These are phyloP conservation scores for Gastrodia elata DNA, from an alignment of 106 monocot species.

Conservation along the genomic window DNA sequence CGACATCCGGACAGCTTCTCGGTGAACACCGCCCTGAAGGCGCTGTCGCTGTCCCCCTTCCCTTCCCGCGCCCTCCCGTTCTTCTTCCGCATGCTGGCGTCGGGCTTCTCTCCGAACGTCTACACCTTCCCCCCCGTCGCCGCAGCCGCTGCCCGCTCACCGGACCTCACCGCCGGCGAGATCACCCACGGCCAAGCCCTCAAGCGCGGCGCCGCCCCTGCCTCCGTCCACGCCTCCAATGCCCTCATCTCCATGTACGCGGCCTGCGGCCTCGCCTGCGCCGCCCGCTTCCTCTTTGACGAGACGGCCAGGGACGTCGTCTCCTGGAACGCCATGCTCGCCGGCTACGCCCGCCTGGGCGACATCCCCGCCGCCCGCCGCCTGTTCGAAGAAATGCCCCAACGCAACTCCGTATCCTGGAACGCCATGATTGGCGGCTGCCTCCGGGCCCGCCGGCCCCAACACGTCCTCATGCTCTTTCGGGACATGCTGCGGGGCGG, in stretches of 20 bases:
- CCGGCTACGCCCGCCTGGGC: slow-evolving; percentile 13
- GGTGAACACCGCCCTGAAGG: slow-evolving; percentile 13
- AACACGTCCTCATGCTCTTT: slow-evolving; percentile 17
- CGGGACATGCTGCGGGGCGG: slow-evolving; percentile 17
- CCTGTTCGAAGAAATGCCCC: slow-evolving; percentile 27
- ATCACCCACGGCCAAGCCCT: slow-evolving; percentile 19
- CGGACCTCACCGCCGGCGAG: slow-evolving; percentile 7
- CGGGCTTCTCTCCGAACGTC: slow-evolving; percentile 19
- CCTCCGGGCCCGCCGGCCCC: slow-evolving; percentile 8
- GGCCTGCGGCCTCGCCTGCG: slow-evolving; percentile 7
- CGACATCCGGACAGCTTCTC: slow-evolving; percentile 18
- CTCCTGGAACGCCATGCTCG: slow-evolving; percentile 30
- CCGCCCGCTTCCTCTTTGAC: slow-evolving; percentile 26
- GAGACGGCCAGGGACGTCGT: slow-evolving; percentile 22
- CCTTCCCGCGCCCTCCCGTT: slow-evolving; percentile 10
- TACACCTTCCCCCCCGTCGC: slow-evolving; percentile 30
- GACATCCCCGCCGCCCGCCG: slow-evolving; percentile 16
- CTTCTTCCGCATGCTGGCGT: slow-evolving; percentile 13
- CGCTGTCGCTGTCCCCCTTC: slow-evolving; percentile 8
- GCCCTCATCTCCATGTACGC: slow-evolving; percentile 28
- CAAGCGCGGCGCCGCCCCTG: slow-evolving; percentile 13
- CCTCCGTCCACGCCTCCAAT: slow-evolving; percentile 11
- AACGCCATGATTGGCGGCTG: slow-evolving; percentile 33
- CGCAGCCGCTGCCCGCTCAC: slow-evolving; percentile 3
- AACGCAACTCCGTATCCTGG: slow-evolving; percentile 41